Conservation (phyloP, 2,329 filamentous ascomycete genomes). For the Coniochaeta sp. region DNA sequence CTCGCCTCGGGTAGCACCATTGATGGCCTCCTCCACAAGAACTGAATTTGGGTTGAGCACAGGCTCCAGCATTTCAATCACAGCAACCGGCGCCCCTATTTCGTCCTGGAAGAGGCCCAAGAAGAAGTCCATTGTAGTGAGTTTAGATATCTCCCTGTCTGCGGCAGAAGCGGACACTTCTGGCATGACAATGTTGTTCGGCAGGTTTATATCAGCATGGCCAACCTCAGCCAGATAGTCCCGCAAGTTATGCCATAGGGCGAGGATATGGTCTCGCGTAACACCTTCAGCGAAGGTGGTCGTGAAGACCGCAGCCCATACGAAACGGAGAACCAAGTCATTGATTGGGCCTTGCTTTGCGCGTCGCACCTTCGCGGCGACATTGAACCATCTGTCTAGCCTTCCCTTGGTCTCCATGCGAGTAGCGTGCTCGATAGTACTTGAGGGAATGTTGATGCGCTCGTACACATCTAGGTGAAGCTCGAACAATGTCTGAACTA, state of each 20-base stretch:
- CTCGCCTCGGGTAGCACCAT: slow-evolving; percentile 9
- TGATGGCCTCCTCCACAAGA: slow-evolving; percentile 20
- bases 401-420: slow-evolving; percentile 41
- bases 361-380: slow-evolving; percentile 34
- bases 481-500: slow-evolving; percentile 54
- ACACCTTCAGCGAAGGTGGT: slow-evolving; percentile 45
- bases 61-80: slow-evolving; percentile 89
- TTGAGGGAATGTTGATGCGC: slow-evolving; percentile 48
- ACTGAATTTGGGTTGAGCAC: slow-evolving; percentile 70
- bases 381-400: slow-evolving; percentile 42
- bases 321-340: slow-evolving; percentile 40
- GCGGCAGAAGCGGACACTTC: slow-evolving; percentile 77
- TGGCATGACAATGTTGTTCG: slow-evolving; percentile 84
- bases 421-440: slow-evolving; percentile 40
- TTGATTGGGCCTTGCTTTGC: slow-evolving; percentile 23
- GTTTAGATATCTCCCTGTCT: slow-evolving; percentile 82
- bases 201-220: slow-evolving; percentile 47
- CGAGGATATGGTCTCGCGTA: slow-evolving; percentile 47
- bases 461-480: slow-evolving; percentile 55
- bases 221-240: slow-evolving; percentile 37
- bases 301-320: slow-evolving; percentile 49
- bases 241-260: slow-evolving; percentile 51
- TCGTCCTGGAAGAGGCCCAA: slow-evolving; percentile 80
- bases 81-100: slow-evolving; percentile 67
- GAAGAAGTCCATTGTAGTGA: slow-evolving; percentile 97